Base-by-base conservation (phyloP, 345 rosid species). In the Excoecaria cochinchinensis region DNA sequence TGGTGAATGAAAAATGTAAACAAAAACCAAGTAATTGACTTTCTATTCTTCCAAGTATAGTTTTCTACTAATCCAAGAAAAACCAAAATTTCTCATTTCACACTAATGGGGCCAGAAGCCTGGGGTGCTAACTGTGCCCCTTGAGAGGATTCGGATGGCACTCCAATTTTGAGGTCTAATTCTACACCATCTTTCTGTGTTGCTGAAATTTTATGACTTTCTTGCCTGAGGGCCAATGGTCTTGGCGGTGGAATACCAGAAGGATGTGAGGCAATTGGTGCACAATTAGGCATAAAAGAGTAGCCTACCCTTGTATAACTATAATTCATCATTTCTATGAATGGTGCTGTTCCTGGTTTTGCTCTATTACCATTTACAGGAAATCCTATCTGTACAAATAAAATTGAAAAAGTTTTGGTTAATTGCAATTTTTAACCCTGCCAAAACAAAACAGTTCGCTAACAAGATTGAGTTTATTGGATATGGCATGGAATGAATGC, bases 161-260 rank as follows among this genome's bases (percentile, higher is more conserved):
- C 74, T 42, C 77, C 78, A 47, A 72, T 53, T 78, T 69, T 59
- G 22, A 78, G 61, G 25, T 48, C 55, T 48, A 63, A 78, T 24
- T 77, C 82, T 17, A 60, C 14, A 24, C 65, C n/a, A 15, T 80
- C 77, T 69, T 31, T 74, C 39, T 62, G 44, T 42, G 66, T 24
- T 7, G 47, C 1, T 47, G 71, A 24, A 64, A 75, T 31, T 50
- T 25, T 55, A 57, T 61, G 57, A 52, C 17, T 17, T 40, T 48
- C 61, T 39, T 21, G 42, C 47, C 5, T n/a, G 4, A 24, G 70
- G 0, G 75, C 74, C 19, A 50, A 48, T 15, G 75, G 1, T 9
- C 51, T 71, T 11, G 72, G 78, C 11, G 72, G 0, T 52, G 81
- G 76, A 24, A 74, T 77, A 22, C 79, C 77, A 12, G 82, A 72